Conservation (phyloP, 345 rosid species). For the Noccaea caerulescens region DNA sequence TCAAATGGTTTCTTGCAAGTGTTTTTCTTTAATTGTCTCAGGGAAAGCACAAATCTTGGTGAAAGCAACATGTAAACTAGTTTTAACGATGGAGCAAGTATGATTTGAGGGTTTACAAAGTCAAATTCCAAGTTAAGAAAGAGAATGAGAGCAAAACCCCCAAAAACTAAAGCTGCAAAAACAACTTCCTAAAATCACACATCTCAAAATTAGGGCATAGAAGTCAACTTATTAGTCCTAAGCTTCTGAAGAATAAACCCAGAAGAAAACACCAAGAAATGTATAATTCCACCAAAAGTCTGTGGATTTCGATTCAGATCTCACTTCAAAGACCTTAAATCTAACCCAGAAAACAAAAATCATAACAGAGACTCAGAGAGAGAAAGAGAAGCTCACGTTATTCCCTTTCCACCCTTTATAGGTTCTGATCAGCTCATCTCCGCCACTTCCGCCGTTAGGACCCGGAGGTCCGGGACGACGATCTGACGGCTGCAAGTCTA, state of each 20-base stretch:
- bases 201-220: conserved; percentile 27
- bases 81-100: not conserved
- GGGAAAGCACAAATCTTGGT: conserved; percentile 19
- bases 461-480: conserved; percentile 42
- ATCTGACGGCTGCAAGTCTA: conserved; percentile 47
- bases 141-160: conserved; percentile 6
- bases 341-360: not conserved
- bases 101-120: conserved; percentile 4
- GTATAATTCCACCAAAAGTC: not conserved
- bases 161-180: not conserved
- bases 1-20: conserved; percentile 8
- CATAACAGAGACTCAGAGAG: not conserved
- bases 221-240: conserved; percentile 33
- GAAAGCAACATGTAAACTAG: not conserved
- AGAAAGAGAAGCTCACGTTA: conserved; percentile 56
- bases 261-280: not conserved
- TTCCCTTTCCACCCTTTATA: conserved; percentile 84
- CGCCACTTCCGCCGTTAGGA: conserved; percentile 43
- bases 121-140: conserved; percentile 18
- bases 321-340: conserved; percentile 19
- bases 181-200: conserved; percentile 4
- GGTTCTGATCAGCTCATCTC: conserved; percentile 53
- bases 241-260: conserved; percentile 22
- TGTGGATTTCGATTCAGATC: conserved; percentile 42
- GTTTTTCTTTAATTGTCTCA: not conserved